A percentile compares a stretch with the other conserved stretches of the same genome.
phyloP scores from a whole-genome alignment of 225 moss, liverwort and hornwort genomes.

The Lunularia cruciata region DNA sequence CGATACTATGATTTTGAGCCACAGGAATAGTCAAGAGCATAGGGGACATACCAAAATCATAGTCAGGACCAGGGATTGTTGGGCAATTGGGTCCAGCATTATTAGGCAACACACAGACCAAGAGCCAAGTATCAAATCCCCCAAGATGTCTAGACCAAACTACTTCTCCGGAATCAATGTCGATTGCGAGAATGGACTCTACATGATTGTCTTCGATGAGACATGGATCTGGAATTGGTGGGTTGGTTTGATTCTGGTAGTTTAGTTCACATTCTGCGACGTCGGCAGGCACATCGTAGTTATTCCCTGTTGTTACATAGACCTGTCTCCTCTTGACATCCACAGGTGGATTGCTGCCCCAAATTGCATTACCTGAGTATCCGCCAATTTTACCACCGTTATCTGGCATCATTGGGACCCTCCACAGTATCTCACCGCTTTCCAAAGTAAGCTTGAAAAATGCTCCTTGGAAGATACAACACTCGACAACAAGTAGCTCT shows the following conservation, averaged over 20 bases:
- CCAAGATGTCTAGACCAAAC: conserved; percentile 31
- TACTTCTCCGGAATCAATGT: conserved; percentile 27
- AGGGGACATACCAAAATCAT: conserved; percentile 27
- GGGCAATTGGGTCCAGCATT: conserved; percentile 21
- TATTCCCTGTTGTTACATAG: conserved; percentile 40
- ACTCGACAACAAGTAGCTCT: not conserved
- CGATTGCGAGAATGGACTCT: conserved; percentile 33
- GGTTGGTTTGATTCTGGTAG: conserved; percentile 19
- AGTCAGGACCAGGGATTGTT: conserved; percentile 13
- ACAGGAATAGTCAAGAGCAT: conserved; percentile 19
- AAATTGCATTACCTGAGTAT: conserved; percentile 29
- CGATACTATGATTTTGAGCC: not conserved
- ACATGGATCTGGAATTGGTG: conserved; percentile 30
- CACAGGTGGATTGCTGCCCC: conserved; percentile 43
- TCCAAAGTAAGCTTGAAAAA: conserved; percentile 21
- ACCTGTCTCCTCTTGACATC: conserved; percentile 26
- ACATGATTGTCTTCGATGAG: conserved; percentile 17
- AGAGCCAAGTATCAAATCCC: conserved; percentile 24
- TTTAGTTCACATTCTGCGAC: conserved; percentile 11
- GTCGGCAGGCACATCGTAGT: conserved; percentile 19
- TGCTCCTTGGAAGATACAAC: conserved; percentile 33
- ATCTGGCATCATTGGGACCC: conserved; percentile 28
- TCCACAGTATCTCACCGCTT: conserved; percentile 23
- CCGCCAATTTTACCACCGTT: conserved; percentile 14
- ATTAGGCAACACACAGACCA: not conserved